phyloP scores from a whole-genome alignment of 2,329 filamentous ascomycete species.

The Verruconis gallopava region DNA sequence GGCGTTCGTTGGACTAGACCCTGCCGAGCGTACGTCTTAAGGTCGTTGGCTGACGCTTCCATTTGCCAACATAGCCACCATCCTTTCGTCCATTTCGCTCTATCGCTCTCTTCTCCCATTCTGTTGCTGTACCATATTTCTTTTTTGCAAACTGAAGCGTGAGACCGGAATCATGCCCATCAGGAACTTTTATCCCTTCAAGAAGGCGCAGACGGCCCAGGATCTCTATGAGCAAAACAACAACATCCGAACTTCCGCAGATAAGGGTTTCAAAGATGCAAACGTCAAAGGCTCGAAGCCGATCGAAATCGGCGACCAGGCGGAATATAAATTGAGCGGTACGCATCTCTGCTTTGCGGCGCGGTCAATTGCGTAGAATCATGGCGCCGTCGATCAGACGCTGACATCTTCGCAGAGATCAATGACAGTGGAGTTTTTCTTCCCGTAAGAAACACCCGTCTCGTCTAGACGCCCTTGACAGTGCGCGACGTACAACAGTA shows the following conservation, averaged over 20 bases:
- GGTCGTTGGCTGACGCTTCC: not conserved
- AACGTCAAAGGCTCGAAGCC: conserved; percentile 25
- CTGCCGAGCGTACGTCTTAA: not conserved
- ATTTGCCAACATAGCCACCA: not conserved
- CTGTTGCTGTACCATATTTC: not conserved
- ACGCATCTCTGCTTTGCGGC: no score
- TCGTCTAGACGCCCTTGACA: no score
- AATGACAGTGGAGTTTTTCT: conserved; percentile 93
- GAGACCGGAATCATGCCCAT: conserved; percentile 6
- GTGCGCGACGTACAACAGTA: no score
- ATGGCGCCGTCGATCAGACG: no score
- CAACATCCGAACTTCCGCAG: conserved; percentile 19
- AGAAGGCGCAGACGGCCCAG: conserved; percentile 9
- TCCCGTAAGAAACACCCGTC: conserved; percentile 65
- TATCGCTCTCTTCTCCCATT: not conserved
- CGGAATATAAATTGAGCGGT: conserved; percentile 43
- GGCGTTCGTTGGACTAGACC: no score
- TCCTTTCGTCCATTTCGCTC: not conserved
- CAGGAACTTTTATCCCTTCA: conserved; percentile 6
- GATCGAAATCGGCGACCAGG: conserved; percentile 31
- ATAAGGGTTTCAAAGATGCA: conserved; percentile 21
- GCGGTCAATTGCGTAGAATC: no score
- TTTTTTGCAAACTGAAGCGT: not conserved
- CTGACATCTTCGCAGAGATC: conserved; percentile 52
- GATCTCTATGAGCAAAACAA: conserved; percentile 16